phyloP scores from a whole-genome alignment of 2,329 filamentous ascomycete genomes.

The Volutella citrinella region DNA sequence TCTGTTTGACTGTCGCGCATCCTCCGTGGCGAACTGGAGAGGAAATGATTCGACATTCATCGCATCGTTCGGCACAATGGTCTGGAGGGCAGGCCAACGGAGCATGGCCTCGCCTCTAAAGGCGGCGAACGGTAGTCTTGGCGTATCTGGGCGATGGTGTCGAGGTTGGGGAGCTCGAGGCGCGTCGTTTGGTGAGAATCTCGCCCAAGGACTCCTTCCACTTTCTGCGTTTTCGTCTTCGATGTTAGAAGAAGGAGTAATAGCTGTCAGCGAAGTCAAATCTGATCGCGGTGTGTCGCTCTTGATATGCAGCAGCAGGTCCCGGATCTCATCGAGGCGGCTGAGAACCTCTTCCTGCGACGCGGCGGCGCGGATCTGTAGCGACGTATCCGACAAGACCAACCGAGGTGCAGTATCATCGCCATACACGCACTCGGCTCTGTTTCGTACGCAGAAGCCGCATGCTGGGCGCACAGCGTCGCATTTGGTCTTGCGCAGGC shows the following conservation, averaged over 20 bases:
- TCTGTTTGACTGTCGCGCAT: too few species aligned
- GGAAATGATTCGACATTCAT: constrained; percentile 5
- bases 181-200: not conserved
- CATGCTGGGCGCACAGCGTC: constrained; percentile 12
- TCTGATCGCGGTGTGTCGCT: not conserved
- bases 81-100: constrained; percentile 4
- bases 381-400: too few species aligned
- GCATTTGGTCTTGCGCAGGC: constrained; percentile 14
- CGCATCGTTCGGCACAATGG: not conserved
- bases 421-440: constrained; percentile 7
- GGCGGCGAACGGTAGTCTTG: not conserved
- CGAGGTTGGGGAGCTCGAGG: not conserved
- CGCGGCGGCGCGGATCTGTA: too few species aligned
- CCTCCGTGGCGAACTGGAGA: too few species aligned
- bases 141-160: not conserved
- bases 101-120: constrained; percentile 4
- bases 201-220: too few species aligned
- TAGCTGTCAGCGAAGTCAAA: not conserved
- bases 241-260: not conserved
- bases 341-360: not conserved
- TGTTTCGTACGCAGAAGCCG: constrained; percentile 11
- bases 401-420: constrained; percentile 1
- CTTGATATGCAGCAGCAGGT: constrained; percentile 1
- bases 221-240: too few species aligned
- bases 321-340: constrained; percentile 7